Base-by-base conservation (phyloP, 805 yeast species). In the Candida tammaniensis region DNA sequence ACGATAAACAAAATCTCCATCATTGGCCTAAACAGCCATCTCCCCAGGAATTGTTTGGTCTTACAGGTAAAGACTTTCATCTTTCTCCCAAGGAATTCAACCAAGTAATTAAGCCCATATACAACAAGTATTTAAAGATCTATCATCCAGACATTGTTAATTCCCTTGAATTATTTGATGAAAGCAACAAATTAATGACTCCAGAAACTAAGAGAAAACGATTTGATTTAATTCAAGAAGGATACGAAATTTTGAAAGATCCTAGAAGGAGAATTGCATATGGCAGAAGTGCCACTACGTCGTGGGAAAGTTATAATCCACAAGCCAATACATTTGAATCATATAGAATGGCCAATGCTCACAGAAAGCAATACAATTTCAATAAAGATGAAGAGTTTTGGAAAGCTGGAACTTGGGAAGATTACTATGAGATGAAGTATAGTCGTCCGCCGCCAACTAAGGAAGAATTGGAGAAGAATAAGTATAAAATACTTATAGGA, bases 101-200 rank as follows among this genome's bases (percentile, higher is more conserved):
- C 44, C 66, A 73, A 34, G 61, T 77, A 5, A 41, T 67, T 17
- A 61, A 62, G 37, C 19, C 43, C 4, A 57, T 42, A 17, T 65
- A 67, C 44, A 46, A 52, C 31, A 57, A 57, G 31, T 61, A 48
- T 30, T 88, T 88, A 8, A 85, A 83, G 54, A 51, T 79, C 7
- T 88, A 88, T 48, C 96, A 88, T 53, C 96, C 97, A 0, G 97
- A 88, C 51, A 53, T 72, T 3, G 48, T 66, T 2, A 40, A 48
- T 12, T 53, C 56, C 21, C 36, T 49, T 8, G 52, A 42, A 0
- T 44, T 57, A 0, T 21, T 53, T 7, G 54, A 59, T 24, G 55
- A 53, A 24, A 39, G 49, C 13, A 67, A 71, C 4, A 29, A 45
- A 10, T 39, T 42, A 4, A 53, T 74, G 17, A 54, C 59, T 3